Conservation (phyloP, 2,329 filamentous ascomycete genomes). For the Alternaria consortialis region DNA sequence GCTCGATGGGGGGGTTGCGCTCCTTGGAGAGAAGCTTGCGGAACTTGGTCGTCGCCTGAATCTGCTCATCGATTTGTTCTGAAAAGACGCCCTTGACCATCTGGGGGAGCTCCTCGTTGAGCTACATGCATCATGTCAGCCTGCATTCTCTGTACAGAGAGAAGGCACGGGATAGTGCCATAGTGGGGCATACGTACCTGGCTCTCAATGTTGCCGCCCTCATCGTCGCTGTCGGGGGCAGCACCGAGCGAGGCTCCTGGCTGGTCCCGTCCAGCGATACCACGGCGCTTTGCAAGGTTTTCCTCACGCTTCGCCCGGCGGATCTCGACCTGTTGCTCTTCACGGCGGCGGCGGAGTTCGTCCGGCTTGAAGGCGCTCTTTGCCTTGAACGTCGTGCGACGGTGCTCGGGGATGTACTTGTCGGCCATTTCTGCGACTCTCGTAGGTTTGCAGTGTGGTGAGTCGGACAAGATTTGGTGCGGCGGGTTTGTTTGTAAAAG, state of each 20-base stretch:
- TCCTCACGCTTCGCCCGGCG: constrained; percentile 98
- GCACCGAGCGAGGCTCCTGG: constrained; percentile 85
- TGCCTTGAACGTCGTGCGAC: constrained; percentile 99
- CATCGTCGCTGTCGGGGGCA: constrained; percentile 96
- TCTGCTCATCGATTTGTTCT: constrained; percentile 97
- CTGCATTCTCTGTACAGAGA: neutral
- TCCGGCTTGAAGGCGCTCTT: constrained; percentile 99
- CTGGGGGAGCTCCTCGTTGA: constrained; percentile 96
- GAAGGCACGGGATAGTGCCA: neutral
- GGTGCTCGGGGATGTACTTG: constrained; percentile 99
- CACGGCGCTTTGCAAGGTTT: constrained; percentile 97
- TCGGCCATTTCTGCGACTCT: constrained; percentile 79
- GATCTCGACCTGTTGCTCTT: constrained; percentile 99
- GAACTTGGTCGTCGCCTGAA: constrained; percentile 97
- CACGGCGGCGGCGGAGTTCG: constrained; percentile 95
- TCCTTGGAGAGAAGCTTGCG: constrained; percentile 98
- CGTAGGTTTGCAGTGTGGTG: constrained; percentile 26
- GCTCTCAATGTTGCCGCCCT: constrained; percentile 90
- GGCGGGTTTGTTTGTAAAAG: constrained; percentile 45
- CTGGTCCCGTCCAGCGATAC: constrained; percentile 79
- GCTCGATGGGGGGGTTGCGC: constrained; percentile 98
- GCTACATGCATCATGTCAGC: constrained; percentile 60
- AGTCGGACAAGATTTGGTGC: constrained; percentile 28
- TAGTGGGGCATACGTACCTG: constrained; percentile 73
- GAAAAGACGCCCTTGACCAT: constrained; percentile 99